Evolutionary conservation across 805 yeast genomes (phyloP).

Genomic region (Candida easanensis): DNA sequence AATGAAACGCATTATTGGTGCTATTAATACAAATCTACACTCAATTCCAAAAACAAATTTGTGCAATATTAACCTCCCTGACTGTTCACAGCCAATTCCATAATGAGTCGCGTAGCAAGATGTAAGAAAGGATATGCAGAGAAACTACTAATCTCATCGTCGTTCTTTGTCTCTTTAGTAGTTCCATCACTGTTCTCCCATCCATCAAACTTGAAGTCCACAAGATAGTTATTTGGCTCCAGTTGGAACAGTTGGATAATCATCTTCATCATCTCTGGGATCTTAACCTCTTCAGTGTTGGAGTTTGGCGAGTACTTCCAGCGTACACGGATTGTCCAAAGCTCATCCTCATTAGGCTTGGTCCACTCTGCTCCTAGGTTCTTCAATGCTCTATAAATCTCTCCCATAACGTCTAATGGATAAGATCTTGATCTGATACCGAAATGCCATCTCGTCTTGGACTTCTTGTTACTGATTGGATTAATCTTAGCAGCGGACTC

Average conservation of each 20-base stretch:
- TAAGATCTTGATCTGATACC: slow-evolving; percentile 95
- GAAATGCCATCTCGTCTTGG: slow-evolving; percentile 97
- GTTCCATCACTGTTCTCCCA: slow-evolving; percentile 65
- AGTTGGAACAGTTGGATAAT: slow-evolving; percentile 93
- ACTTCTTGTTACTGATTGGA: slow-evolving; percentile 71
- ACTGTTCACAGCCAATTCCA: slow-evolving; percentile 95
- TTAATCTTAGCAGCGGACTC: slow-evolving; percentile 45
- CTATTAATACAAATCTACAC: too few relatives aligned
- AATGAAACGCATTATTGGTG: too few relatives aligned
- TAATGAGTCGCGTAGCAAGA: slow-evolving; percentile 84
- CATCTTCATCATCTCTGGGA: slow-evolving; percentile 90
- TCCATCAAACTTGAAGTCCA: slow-evolving; percentile 94
- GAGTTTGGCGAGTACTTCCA: slow-evolving; percentile 71
- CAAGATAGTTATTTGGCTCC: slow-evolving; percentile 93
- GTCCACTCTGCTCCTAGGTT: slow-evolving; percentile 98
- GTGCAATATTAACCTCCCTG: slow-evolving; percentile 40
- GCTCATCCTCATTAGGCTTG: slow-evolving; percentile 87
- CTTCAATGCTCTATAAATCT: slow-evolving; percentile 89
- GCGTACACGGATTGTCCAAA: slow-evolving; percentile 94
- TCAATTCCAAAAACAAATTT: too few relatives aligned
- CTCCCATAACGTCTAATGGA: slow-evolving; percentile 98
- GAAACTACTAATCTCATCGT: slow-evolving; percentile 82
- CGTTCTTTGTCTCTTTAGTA: slow-evolving; percentile 34
- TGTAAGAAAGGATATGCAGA: slow-evolving; percentile 95
- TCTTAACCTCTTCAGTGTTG: slow-evolving; percentile 24